Evolutionary conservation across 2,329 filamentous ascomycete genomes (phyloP).

Genomic region (Pezicula neosporulosa): DNA sequence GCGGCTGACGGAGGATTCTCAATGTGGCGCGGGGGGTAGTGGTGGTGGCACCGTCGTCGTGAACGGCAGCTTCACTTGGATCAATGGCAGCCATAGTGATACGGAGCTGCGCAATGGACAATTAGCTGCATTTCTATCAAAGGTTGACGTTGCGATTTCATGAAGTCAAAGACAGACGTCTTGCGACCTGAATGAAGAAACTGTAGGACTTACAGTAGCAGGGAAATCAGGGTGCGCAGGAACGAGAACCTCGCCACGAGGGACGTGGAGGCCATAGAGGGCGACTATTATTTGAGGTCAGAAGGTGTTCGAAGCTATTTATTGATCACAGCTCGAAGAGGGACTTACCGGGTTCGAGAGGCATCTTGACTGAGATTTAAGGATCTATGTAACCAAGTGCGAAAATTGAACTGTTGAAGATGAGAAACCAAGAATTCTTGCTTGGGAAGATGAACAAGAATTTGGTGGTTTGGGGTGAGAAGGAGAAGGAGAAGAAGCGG

Average conservation of each 20-base stretch:
- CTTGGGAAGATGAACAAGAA: conserved; percentile 2
- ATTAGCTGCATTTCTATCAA: conserved; percentile 9
- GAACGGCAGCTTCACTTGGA: conserved; percentile 72
- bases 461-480: conserved; percentile 4
- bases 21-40: conserved; percentile 76
- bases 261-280: conserved; percentile 90
- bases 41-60: conserved; percentile 58
- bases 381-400: conserved; percentile 5
- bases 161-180: neutral
- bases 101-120: conserved; percentile 63
- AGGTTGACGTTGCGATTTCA: neutral
- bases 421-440: conserved; percentile 1
- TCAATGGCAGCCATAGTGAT: conserved; percentile 99
- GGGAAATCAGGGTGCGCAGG: conserved; percentile 76
- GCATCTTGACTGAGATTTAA: conserved; percentile 39
- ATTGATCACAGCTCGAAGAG: neutral
- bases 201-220: conserved; percentile 66
- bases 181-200: neutral
- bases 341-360: conserved; percentile 42
- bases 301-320: conserved; percentile 12
- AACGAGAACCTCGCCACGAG: conserved; percentile 77
- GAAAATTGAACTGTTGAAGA: conserved; percentile 7
- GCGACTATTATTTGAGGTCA: conserved; percentile 53
- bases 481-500: conserved; percentile 12
- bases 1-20: conserved; percentile 78